phyloP scores from a whole-genome alignment of 495 filamentous ascomycete species.

The Penicillium parvum region DNA sequence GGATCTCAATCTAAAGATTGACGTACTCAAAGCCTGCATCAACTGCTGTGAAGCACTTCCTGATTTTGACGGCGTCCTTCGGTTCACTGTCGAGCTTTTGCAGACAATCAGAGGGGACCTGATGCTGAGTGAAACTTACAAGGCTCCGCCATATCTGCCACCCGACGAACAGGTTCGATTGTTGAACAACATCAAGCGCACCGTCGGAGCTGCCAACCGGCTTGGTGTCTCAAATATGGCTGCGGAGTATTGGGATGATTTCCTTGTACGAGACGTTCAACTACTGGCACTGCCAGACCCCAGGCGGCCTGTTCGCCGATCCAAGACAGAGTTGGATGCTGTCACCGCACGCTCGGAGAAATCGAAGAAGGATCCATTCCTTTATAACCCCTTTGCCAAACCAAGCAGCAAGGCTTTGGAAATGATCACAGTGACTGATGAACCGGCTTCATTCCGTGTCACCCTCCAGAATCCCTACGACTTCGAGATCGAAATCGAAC shows the following conservation, averaged over 20 bases:
- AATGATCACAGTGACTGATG: constrained; percentile 67
- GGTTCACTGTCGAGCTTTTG: constrained; percentile 78
- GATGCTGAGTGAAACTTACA: constrained; percentile 51
- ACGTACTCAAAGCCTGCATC: constrained; percentile 78
- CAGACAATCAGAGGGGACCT: constrained; percentile 71
- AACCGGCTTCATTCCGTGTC: constrained; percentile 69
- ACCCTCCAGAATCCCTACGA: constrained; percentile 92
- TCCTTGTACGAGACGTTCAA: constrained; percentile 78
- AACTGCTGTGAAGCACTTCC: constrained; percentile 91
- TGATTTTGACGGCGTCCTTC: constrained; percentile 81
- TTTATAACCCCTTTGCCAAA: constrained; percentile 86
- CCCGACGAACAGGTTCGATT: constrained; percentile 82
- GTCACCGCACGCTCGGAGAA: constrained; percentile 47
- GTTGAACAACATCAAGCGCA: constrained; percentile 77
- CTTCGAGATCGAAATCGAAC: constrained; percentile 84
- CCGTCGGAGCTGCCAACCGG: constrained; percentile 66
- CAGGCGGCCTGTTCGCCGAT: constrained; percentile 64
- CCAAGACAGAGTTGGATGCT: constrained; percentile 64
- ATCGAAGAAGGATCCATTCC: constrained; percentile 73
- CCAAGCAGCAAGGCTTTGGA: constrained; percentile 57
- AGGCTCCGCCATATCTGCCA: constrained; percentile 57
- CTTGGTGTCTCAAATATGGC: constrained; percentile 64
- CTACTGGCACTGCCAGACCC: constrained; percentile 51
- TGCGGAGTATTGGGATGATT: constrained; percentile 95
- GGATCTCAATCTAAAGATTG: constrained; percentile 64